Conservation (phyloP, 2,329 filamentous ascomycete genomes). For the Hirsutella thompsonii region DNA sequence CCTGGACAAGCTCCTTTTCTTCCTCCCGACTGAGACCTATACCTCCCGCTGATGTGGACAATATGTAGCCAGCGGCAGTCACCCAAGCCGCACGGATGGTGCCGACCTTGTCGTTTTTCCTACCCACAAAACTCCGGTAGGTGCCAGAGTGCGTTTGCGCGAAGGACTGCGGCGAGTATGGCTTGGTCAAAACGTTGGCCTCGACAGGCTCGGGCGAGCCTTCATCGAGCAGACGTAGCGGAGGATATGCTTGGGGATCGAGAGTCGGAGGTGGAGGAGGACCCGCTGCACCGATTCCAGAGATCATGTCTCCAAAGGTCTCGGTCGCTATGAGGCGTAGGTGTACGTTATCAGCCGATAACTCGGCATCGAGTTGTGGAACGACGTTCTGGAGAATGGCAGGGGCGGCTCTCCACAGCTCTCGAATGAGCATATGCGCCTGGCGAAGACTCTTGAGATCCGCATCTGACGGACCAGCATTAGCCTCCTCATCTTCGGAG, state of each 20-base stretch:
- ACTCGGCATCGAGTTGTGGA: conserved; percentile 82
- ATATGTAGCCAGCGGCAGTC: conserved; percentile 68
- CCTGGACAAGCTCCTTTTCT: conserved; percentile 60
- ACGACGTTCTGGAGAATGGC: conserved; percentile 85
- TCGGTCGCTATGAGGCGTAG: conserved; percentile 81
- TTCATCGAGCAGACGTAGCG: conserved; percentile 51
- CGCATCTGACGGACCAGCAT: conserved; percentile 58
- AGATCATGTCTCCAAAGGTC: conserved; percentile 87
- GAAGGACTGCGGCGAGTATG: conserved; percentile 81
- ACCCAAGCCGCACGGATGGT: conserved; percentile 80
- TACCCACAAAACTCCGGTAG: conserved; percentile 74
- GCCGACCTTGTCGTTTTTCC: conserved; percentile 75
- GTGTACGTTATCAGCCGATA: conserved; percentile 79
- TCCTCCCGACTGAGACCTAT: conserved; percentile 79
- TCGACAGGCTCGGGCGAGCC: conserved; percentile 29
- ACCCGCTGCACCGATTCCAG: conserved; percentile 84
- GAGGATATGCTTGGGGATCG: conserved; percentile 79
- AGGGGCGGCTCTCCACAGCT: conserved; percentile 87
- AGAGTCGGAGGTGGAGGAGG: conserved; percentile 59
- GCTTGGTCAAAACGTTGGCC: conserved; percentile 59
- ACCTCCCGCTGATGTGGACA: conserved; percentile 82
- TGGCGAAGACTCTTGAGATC: conserved; percentile 82
- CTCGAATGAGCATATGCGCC: conserved; percentile 77
- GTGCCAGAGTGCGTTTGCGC: conserved; percentile 65
- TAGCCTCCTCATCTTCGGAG: conserved; percentile 48